Evolutionary conservation across 805 yeast genomes (phyloP), one percentile per base, ranked within the genome.

Genomic region (Candida ortonii): DNA sequence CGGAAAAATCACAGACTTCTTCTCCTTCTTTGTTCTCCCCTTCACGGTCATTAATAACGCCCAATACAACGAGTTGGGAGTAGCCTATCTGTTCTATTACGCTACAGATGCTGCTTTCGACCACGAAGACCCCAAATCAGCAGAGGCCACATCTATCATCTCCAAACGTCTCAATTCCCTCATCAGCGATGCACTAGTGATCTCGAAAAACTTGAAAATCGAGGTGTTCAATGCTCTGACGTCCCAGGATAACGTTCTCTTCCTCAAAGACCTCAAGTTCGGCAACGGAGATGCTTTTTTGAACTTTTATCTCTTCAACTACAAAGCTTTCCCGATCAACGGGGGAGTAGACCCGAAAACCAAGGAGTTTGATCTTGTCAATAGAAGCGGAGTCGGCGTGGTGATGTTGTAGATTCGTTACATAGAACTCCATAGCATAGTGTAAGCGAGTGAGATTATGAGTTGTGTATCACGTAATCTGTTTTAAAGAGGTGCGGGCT

Each of bases 141-240:
- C 54, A 16, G 68, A 55, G 3, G 73, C 64, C 3, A 68, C 70
- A 7, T 52, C 53, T 12, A 52, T 60, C 18, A 66, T 85, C 46
- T 71, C 73, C 48, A 65, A 67, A 43, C 71, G 97, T 46, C 69
- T 93, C 45, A 64, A 61, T 16, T 61, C 67, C 5, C 65, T 90
- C 44, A 70, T 88, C 35, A 67, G 66, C 30, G 95, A 89, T 51
- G 88, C 93, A 1, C 70, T 89, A 37, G 73, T 90, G 33, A 62
- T 85, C 24, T 80, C 95, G 18, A 82, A 84, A 57, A 58, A 67
- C 25, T 61, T 68, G 30, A 71, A 72, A 16, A 85, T 84, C 50
- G 98, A 93, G 57, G 97, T 93, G 3, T 86, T 90, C 71, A 93
- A 93, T 57, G 96, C 97, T 7, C 68, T 93, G 43, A 78, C 97